Evolutionary conservation across 441 rosid genomes (phyloP).

Genomic region (Geranium incanum): DNA sequence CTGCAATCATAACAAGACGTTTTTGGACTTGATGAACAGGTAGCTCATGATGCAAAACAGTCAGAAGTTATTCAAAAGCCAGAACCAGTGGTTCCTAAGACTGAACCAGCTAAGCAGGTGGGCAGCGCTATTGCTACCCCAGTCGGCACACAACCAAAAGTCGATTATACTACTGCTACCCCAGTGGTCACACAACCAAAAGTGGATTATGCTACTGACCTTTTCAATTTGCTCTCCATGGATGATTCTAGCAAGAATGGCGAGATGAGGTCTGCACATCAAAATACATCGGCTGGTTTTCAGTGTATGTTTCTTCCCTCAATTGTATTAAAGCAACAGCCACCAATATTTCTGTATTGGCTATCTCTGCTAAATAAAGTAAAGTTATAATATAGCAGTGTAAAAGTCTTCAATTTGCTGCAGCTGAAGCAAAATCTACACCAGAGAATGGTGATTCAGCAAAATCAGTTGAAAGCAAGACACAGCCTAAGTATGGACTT

Average conservation of each 20-base stretch:
- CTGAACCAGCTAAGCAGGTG: slow-evolving; percentile 25
- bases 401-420: slow-evolving; percentile 29
- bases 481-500: slow-evolving; percentile 18
- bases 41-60: slow-evolving; percentile 20
- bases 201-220: slow-evolving; percentile 62
- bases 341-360: background rate
- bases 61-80: slow-evolving; percentile 26
- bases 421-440: slow-evolving; percentile 28
- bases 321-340: background rate
- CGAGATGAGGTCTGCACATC: slow-evolving; percentile 18
- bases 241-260: slow-evolving; percentile 35
- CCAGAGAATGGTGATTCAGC: slow-evolving; percentile 20
- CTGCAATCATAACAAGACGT: background rate
- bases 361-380: background rate
- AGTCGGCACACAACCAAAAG: slow-evolving; percentile 28
- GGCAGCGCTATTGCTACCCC: slow-evolving; percentile 13
- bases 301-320: slow-evolving; percentile 25
- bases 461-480: slow-evolving; percentile 23
- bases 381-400: slow-evolving; percentile 5
- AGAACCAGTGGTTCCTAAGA: slow-evolving; percentile 26
- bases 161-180: slow-evolving; percentile 35
- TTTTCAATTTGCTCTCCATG: slow-evolving; percentile 50
- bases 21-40: slow-evolving; percentile 25
- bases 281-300: slow-evolving; percentile 19
- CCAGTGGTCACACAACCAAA: slow-evolving; percentile 27